Base-by-base conservation (phyloP, 257 asterid species). In the Gentiana dahurica region DNA sequence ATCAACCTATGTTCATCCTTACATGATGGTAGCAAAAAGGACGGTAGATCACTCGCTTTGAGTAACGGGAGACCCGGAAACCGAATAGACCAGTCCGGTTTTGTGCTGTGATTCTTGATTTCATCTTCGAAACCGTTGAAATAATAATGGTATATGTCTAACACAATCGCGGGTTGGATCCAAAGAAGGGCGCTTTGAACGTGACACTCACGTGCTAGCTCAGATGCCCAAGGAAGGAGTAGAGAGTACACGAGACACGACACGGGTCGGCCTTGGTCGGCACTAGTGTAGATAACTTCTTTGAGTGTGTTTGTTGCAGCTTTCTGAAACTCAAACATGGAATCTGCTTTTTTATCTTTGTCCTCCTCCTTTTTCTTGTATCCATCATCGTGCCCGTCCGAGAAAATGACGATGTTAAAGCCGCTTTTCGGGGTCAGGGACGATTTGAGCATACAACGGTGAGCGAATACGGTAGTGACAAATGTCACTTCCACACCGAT, bases 361-460 rank as follows among this genome's bases (percentile, higher is more conserved):
- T 64, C 71, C 0, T 69, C 37, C 2, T 38, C 33, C 33, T 7
- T 33, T 24, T 24, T 24, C 24, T 24, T 81, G 7, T 49, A 70
- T 0, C 85, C 89, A 4, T 79, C 75, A 51, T 78, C 92, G 57
- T 54, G 64, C 0, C 92, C 92, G 33, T 81, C 87, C 24, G 92
- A 78, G 59, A 77, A 83, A 4, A 81, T 12, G 6, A 66, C 62
- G 50, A 77, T 66, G 36, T 55, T 65, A n/a, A 83, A 53, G 44
- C 84, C 86, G 3, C 59, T 36, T 0, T 72, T 68, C 0, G 8
- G 8, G 35, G 51, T 5, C 55, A 4, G 39, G 44, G 66, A 6
- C 37, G 75, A 2, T 4, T 68, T 59, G 4, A 38, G 34, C 75
- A 83, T 68, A 43, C 68, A 79, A 7, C 67, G 72, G 6, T 34